Conservation (phyloP, 768 basidiomycete species). For the Collybia sp. region DNA sequence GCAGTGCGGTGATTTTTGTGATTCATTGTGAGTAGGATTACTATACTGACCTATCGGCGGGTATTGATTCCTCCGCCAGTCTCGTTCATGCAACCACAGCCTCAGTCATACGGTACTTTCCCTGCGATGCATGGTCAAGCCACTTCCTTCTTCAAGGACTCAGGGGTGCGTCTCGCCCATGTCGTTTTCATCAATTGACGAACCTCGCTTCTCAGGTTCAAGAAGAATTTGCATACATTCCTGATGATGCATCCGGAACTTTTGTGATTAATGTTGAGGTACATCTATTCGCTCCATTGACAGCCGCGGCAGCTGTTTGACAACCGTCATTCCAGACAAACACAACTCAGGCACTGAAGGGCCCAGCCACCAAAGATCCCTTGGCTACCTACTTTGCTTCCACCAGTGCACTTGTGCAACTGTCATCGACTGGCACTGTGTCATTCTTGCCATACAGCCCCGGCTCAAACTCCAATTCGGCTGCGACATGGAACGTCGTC, state of each 20-base stretch:
- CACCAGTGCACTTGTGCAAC: conserved; percentile 58
- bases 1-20: conserved; percentile 75
- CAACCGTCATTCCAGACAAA: conserved; percentile 41
- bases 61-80: conserved; percentile 33
- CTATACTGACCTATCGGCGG: background rate
- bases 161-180: conserved; percentile 33
- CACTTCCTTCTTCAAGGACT: conserved; percentile 60
- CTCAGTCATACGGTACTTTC: conserved; percentile 65
- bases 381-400: conserved; percentile 61
- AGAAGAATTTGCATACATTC: conserved; percentile 72
- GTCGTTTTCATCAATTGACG: conserved; percentile 11
- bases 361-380: conserved; percentile 57
- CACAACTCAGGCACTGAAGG: conserved; percentile 55
- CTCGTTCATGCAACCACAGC: conserved; percentile 71
- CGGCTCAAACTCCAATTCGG: conserved; percentile 35
- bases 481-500: conserved; percentile 46
- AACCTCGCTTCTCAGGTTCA: conserved; percentile 41
- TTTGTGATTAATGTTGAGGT: conserved; percentile 72
- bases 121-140: conserved; percentile 67
- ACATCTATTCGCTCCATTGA: conserved; percentile 4
- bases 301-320: background rate
- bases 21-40: conserved; percentile 66
- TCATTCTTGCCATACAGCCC: conserved; percentile 56
- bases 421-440: conserved; percentile 55
- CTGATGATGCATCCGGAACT: conserved; percentile 64